Base-by-base conservation (phyloP, 164 flowering plant genomes). In the Aristolochia californica region DNA sequence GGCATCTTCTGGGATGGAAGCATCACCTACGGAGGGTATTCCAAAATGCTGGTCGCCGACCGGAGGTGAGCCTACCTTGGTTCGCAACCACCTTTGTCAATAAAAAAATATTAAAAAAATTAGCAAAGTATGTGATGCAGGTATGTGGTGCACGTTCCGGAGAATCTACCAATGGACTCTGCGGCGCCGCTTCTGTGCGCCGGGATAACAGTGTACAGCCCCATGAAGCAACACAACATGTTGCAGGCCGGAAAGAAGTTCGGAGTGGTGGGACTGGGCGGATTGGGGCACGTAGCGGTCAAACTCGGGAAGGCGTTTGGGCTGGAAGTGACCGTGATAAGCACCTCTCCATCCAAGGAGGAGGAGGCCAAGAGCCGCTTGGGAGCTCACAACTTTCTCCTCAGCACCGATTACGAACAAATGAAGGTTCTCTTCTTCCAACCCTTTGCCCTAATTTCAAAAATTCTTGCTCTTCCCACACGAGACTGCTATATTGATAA, bases 21-120 rank as follows among this genome's bases (percentile, higher is more conserved):
- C 73, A 75, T 81, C 65, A 88, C 97, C 43, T 81, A 84, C 22
- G 97, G 97, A 14, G 97, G 97, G 30, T 88, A 81, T 74, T 84
- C 94, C 47, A 62, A 76, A 8, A 70, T 77, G 72, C 38, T 86
- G 1, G 87, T 88, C 0, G 78, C 84, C 0, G 80, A 88, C 72
- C 68, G 80, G 18, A 67, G 86, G 88, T 87, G 65, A 3, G 8
- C 5, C 21, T n/a, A 18, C 20, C 21, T 2, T n/a, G 11, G 2
- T n/a, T 20, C 9, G 15, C 22, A 52, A 24, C 21, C 21, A n/a
- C 5, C 18, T 47, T 47, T 16, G 0, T 12, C 13, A 5, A 5
- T 47, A 47, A 47, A 11, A 47, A 11, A n/a, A n/a, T n/a, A n/a
- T n/a, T n/a, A n/a, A n/a, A n/a, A n/a, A n/a, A n/a, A n/a, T n/a